These are phyloP conservation scores for Cercospora sojina DNA, from an alignment of 2,329 filamentous ascomycete genomes.

Conservation along the genomic window DNA sequence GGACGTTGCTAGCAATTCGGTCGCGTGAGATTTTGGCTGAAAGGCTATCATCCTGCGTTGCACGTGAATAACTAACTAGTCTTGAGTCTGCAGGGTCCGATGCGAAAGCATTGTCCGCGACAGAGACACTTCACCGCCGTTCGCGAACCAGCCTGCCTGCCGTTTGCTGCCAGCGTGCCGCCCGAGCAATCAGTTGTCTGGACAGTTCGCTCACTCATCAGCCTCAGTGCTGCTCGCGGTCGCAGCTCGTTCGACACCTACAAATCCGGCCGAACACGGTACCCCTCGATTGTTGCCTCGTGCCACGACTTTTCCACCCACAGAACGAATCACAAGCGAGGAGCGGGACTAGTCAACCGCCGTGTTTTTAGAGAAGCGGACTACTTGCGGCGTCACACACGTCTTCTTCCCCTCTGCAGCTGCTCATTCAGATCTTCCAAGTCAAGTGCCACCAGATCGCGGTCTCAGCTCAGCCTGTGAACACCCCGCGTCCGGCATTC, in stretches of 20 bases:
- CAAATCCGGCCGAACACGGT: neutral
- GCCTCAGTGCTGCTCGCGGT: neutral
- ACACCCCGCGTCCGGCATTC: slow-evolving; percentile 1
- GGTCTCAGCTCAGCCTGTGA: slow-evolving; percentile 6
- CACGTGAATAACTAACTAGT: slow-evolving; percentile 16
- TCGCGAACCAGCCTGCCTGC: neutral
- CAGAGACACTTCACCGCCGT: slow-evolving; percentile 3
- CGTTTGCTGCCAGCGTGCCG: neutral
- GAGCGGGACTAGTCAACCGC: slow-evolving; percentile 9
- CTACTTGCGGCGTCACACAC: slow-evolving; percentile 13
- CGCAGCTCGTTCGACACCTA: neutral
- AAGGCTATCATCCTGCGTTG: slow-evolving; percentile 9
- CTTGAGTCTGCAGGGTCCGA: neutral
- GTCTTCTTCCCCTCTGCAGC: slow-evolving; percentile 6
- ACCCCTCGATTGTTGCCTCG: neutral
- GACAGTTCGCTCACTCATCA: neutral
- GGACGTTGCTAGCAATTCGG: slow-evolving; percentile 3
- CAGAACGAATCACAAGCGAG: slow-evolving; percentile 8
- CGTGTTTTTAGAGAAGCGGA: slow-evolving; percentile 15
- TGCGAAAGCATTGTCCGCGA: neutral
- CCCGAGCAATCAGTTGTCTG: neutral
- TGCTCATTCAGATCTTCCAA: neutral
- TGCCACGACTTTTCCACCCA: slow-evolving; percentile 6
- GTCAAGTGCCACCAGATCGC: slow-evolving; percentile 7
- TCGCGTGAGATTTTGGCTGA: slow-evolving; percentile 3